Conservation (phyloP, 2,329 filamentous ascomycete species). For the Beauveria bassiana region DNA sequence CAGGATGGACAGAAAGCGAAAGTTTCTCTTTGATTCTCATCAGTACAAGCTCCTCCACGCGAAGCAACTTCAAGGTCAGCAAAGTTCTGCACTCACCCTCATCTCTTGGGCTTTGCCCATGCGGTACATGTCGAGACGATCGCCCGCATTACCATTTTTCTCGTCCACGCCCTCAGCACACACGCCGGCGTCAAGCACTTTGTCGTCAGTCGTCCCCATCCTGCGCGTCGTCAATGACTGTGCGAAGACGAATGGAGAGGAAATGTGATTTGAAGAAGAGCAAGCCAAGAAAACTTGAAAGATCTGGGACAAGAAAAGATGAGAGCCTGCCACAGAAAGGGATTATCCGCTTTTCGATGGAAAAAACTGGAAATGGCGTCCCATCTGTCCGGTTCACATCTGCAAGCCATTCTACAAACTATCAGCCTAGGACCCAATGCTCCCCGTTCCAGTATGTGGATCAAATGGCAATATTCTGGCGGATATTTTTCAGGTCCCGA, state of each 20-base stretch:
- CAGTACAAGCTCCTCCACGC: not conserved
- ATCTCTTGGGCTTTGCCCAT: conserved; percentile 44
- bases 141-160: conserved; percentile 23
- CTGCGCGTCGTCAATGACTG: not conserved
- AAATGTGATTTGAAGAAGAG: not conserved
- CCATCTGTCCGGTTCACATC: not conserved
- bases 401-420: not conserved
- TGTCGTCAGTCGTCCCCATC: not conserved
- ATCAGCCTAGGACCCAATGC: not conserved
- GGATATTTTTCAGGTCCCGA: not conserved
- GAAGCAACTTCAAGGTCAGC: not conserved
- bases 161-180: conserved; percentile 17
- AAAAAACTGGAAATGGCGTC: too few species aligned
- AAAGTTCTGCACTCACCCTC: conserved; percentile 22
- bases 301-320: too few species aligned
- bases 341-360: not conserved
- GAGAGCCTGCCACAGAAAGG: not conserved
- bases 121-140: conserved; percentile 37
- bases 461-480: not conserved
- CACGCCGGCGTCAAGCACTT: not conserved
- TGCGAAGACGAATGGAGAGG: not conserved
- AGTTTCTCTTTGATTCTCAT: conserved; percentile 27
- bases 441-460: not conserved
- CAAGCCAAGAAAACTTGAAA: not conserved
- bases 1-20: conserved; percentile 37